phyloP scores from a whole-genome alignment of 2,329 filamentous ascomycete genomes.

The Coccinonectria pachysandricola region DNA sequence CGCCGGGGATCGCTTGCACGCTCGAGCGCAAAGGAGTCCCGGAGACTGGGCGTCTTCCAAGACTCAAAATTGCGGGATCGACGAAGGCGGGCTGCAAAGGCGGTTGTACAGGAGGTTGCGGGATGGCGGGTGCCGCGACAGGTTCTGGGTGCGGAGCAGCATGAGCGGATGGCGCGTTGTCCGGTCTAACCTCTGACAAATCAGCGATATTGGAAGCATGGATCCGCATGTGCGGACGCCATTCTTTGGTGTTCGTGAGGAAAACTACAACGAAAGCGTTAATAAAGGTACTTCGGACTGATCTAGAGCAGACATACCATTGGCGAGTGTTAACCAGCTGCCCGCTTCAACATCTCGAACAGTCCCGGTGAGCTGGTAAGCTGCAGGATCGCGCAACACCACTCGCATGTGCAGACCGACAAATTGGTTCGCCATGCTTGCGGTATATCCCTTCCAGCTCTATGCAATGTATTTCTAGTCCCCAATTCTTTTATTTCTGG shows the following conservation, averaged over 20 bases:
- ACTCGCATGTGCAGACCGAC: conserved; percentile 69
- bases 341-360: conserved; percentile 59
- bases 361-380: conserved; percentile 56
- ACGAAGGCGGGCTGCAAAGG: conserved; percentile 42
- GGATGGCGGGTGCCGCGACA: conserved; percentile 15
- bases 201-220: conserved; percentile 35
- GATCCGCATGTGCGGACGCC: conserved; percentile 35
- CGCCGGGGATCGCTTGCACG: conserved; percentile 4
- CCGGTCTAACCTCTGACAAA: conserved; percentile 29
- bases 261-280: conserved; percentile 23
- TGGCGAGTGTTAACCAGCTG: conserved; percentile 56
- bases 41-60: conserved; percentile 35
- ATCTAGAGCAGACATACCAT: conserved; percentile 44
- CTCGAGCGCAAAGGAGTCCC: conserved; percentile 17
- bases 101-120: conserved; percentile 20
- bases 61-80: conserved; percentile 76
- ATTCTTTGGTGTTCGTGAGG: conserved; percentile 30
- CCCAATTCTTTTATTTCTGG: no score
- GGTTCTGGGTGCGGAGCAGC: conserved; percentile 15
- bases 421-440: conserved; percentile 49
- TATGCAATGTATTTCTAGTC: no score
- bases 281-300: conserved; percentile 2
- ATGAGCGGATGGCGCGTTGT: conserved; percentile 19
- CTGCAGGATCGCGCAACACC: conserved; percentile 55
- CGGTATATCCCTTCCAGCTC: no score